Conservation (phyloP, 2,329 filamentous ascomycete species). For the Phyllosticta citriasiana region DNA sequence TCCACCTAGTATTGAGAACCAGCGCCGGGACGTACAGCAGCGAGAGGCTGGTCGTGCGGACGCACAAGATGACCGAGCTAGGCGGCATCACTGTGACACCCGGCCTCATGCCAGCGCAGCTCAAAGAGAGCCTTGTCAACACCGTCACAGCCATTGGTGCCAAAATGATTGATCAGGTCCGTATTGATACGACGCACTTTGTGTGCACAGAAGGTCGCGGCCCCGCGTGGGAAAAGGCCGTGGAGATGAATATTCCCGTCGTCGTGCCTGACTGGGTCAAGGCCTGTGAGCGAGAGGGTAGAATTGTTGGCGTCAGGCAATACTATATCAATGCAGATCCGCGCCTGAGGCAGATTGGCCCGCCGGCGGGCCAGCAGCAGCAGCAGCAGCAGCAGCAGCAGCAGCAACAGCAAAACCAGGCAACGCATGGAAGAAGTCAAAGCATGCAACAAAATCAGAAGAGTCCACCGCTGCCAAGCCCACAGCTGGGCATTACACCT, state of each 20-base stretch:
- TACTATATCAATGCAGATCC: conserved; percentile 90
- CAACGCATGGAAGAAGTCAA: conserved; percentile 16
- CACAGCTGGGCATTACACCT: conserved; percentile 40
- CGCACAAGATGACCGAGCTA: conserved; percentile 97
- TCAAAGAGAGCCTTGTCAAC: conserved; percentile 61
- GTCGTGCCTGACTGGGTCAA: conserved; percentile 96
- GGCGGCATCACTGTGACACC: conserved; percentile 91
- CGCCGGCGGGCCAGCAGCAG: conserved; percentile 20
- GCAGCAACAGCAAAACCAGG: conserved; percentile 11
- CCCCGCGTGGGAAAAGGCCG: conserved; percentile 86
- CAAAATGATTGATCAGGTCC: conserved; percentile 78
- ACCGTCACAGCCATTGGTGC: conserved; percentile 85
- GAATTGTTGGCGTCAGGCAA: conserved; percentile 86
- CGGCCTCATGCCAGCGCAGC: conserved; percentile 65
- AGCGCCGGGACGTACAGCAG: conserved; percentile 79
- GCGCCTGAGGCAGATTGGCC: conserved; percentile 45
- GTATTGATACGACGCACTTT: conserved; percentile 98
- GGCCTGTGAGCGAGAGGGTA: conserved; percentile 86
- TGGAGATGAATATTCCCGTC: conserved; percentile 95
- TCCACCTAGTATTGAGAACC: conserved; percentile 85
- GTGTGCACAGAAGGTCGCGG: conserved; percentile 91
- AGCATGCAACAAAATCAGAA: conserved; percentile 7
- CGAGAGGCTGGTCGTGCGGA: conserved; percentile 75
- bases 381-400: conserved; percentile 16
- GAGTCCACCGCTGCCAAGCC: conserved; percentile 27